Evolutionary conservation across 2,329 filamentous ascomycete species (phyloP).

Genomic region (Aspergillus tanneri): DNA sequence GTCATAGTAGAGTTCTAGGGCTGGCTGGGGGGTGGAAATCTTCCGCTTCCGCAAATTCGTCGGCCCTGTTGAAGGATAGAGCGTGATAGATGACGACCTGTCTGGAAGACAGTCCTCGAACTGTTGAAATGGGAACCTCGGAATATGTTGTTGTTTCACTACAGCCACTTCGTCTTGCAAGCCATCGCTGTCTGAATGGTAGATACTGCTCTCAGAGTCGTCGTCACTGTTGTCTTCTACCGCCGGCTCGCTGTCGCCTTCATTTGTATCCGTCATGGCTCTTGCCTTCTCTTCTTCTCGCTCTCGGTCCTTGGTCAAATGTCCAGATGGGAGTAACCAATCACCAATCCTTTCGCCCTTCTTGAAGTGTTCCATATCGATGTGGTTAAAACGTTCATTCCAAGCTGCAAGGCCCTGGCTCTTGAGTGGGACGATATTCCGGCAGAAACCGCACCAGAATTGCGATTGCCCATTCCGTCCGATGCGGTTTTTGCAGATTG

Average conservation of each 20-base stretch:
- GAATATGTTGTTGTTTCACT: conserved; percentile 3
- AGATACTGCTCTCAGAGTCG: conserved; percentile 12
- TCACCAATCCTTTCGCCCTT: conserved; percentile 36
- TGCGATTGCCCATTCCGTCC: conserved; percentile 62
- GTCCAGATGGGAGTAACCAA: conserved; percentile 33
- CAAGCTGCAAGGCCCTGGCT: conserved; percentile 55
- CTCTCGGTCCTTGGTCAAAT: conserved; percentile 22
- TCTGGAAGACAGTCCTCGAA: background rate
- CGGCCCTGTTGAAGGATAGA: background rate
- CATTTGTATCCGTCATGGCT: background rate
- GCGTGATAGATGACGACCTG: background rate
- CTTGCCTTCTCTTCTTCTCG: conserved; percentile 9
- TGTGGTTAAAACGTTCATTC: conserved; percentile 68
- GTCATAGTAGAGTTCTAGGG: background rate
- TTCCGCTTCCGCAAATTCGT: conserved; percentile 17
- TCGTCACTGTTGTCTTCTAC: conserved; percentile 15
- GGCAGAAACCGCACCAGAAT: conserved; percentile 90
- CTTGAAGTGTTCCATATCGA: conserved; percentile 58
- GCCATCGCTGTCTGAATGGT: conserved; percentile 9
- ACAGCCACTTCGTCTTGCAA: conserved; percentile 10
- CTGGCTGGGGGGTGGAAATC: conserved; percentile 1
- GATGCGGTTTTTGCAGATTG: conserved; percentile 56
- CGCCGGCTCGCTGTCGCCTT: conserved; percentile 4
- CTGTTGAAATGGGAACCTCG: background rate
- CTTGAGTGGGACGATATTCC: conserved; percentile 53